Percentiles rank a stretch among this genome's conserved stretches.
Evolutionary conservation across 257 asterid genomes (phyloP).

Genomic region (Solanum tacnaense): DNA sequence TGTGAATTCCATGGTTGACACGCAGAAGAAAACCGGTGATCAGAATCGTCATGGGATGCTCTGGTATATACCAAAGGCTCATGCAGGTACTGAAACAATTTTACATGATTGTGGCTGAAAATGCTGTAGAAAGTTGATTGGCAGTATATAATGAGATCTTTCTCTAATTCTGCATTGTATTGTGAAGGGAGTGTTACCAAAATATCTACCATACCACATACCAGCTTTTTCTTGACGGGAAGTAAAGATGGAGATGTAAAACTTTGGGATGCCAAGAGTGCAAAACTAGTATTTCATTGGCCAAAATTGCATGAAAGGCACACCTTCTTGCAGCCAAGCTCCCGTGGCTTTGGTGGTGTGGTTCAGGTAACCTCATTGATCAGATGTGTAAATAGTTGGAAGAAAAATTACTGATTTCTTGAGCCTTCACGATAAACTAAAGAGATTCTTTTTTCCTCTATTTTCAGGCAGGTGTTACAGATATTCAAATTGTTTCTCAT

Average conservation of each 20-base stretch:
- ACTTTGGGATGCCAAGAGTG: slow-evolving; percentile 97
- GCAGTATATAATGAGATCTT: neutral
- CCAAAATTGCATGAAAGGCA: slow-evolving; percentile 93
- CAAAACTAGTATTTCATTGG: slow-evolving; percentile 85
- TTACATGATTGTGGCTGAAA: neutral
- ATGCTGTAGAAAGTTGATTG: neutral
- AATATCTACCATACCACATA: slow-evolving; percentile 74
- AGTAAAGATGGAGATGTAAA: slow-evolving; percentile 99
- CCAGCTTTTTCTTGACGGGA: slow-evolving; percentile 96
- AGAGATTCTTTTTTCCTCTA: neutral
- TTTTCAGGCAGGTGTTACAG: slow-evolving; percentile 79
- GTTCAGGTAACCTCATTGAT: slow-evolving; percentile 53
- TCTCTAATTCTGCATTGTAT: slow-evolving; percentile 14
- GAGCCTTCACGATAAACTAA: slow-evolving; percentile 5
- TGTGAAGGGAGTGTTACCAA: slow-evolving; percentile 77
- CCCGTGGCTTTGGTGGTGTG: slow-evolving; percentile 87
- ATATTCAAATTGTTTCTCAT: slow-evolving; percentile 69
- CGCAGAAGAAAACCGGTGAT: slow-evolving; percentile 75
- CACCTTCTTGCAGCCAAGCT: slow-evolving; percentile 76
- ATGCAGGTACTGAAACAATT: slow-evolving; percentile 53
- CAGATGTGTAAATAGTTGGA: neutral
- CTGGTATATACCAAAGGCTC: slow-evolving; percentile 99
- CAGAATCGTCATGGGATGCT: slow-evolving; percentile 99
- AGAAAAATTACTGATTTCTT: neutral
- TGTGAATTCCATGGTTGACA: slow-evolving; percentile 45